Evolutionary conservation across 2,329 filamentous ascomycete species (phyloP).

Genomic region (Penicillium sp.): DNA sequence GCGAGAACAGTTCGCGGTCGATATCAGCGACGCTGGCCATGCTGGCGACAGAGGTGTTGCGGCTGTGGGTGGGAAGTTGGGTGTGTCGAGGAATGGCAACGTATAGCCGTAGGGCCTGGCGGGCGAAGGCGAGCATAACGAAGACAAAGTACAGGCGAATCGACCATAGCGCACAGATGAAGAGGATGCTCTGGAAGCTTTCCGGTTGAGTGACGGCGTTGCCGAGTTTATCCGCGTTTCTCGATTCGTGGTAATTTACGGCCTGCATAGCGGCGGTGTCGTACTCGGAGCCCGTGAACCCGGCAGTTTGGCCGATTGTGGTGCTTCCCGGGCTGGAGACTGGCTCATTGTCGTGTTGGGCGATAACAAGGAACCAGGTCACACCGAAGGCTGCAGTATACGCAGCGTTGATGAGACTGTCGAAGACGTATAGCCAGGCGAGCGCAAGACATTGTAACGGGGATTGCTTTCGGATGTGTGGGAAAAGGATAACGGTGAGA

Average conservation of each 20-base stretch:
- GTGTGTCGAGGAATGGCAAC: conserved; percentile 48
- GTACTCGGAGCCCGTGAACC: conserved; percentile 67
- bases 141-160: conserved; percentile 83
- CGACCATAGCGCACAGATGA: conserved; percentile 75
- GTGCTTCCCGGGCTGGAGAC: conserved; percentile 56
- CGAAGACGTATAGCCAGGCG: conserved; percentile 83
- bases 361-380: conserved; percentile 82
- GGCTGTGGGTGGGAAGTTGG: conserved; percentile 46
- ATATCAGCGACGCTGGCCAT: conserved; percentile 53
- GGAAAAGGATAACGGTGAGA: conserved; percentile 71
- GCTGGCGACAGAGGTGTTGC: conserved; percentile 52
- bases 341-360: conserved; percentile 55
- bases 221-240: conserved; percentile 56
- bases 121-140: conserved; percentile 81
- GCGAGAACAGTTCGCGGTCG: conserved; percentile 71
- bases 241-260: conserved; percentile 41
- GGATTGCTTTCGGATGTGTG: conserved; percentile 77
- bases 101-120: conserved; percentile 72
- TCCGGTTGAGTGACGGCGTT: conserved; percentile 69
- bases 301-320: conserved; percentile 66
- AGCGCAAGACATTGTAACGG: conserved; percentile 80
- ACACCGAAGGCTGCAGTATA: conserved; percentile 84
- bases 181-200: conserved; percentile 74
- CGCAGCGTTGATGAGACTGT: conserved; percentile 78
- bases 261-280: conserved; percentile 63